Base-by-base conservation (phyloP, 441 rosid genomes). In the Pelargonium fulgidum region DNA sequence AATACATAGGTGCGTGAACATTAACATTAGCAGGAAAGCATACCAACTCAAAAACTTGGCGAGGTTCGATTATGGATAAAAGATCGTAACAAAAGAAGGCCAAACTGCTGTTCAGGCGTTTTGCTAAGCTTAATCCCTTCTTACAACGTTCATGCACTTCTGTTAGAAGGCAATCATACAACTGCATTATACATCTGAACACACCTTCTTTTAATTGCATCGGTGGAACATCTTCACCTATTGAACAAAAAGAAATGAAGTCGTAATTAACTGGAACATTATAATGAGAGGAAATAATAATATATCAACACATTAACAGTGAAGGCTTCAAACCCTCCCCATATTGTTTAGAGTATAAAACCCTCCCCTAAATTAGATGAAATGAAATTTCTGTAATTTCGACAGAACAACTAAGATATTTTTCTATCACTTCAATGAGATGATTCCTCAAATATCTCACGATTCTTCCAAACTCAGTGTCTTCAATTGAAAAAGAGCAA, bases 51-150 rank as follows among this genome's bases (percentile, higher is more conserved):
- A 92, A 95, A 73, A 92, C 98, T 83, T 92, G 99, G 72, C 96
- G 91, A 67, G 99, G 98, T 83, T 95, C 99, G 80, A 92, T 85
- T 75, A 90, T 84, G 54, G 95, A 92, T 75, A 95, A 79, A 68
- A 95, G 96, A 86, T 95, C 99, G 80, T 92, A 95, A 68, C 99
- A 95, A 80, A 95, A 91, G 82, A 95, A 95, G 80, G 95, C 99
- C 89, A 95, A 82, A 85, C 99, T 90, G 85, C 97, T 92, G 79
- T 91, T 95, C 83, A 95, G 80, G 73, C 92, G 93, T 81, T 89
- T 95, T 65, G 97, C 99, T 84, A 95, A 83, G 85, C 88, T 89
- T 77, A 91, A 80, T 24, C 99, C 99, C 85, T 95, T 95, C 81
- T 95, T 95, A 80, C 96, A 92, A 69, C 98, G 98, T 81, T 95